Base-by-base conservation (phyloP, 805 yeast species). In the Candida tibetensis region DNA sequence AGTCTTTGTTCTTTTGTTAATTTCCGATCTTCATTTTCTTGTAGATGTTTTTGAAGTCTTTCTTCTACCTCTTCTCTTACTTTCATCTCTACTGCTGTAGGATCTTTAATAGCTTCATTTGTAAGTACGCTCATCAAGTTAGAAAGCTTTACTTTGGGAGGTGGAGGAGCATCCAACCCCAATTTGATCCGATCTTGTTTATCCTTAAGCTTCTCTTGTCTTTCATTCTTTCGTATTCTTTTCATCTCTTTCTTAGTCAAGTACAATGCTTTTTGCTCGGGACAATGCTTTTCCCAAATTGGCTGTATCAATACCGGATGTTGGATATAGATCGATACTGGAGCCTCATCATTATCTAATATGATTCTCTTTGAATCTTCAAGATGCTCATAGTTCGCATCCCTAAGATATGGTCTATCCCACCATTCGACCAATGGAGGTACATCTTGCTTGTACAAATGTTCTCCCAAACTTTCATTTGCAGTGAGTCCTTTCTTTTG, bases 371-470 rank as follows among this genome's bases (percentile, higher is more conserved):
- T 36, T 1, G 36, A 44, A 8, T 62, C 64, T 4, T 58, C 51
- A n/a, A 69, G 41, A 28, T 64, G 51, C 1, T 55, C 55, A 46
- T 76, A 72, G 28, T 53, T 53, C 2, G 59, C 58, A 18, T 64
- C 66, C 28, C 57, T 57, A 2, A 84, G 47, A 33, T 77, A 75
- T 2, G 77, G 77, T 37, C 61, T 56, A 61, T 91, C 96, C 97
- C 97, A 91, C 96, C 96, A 88, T 58, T 89, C 96, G 2, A 81
- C 60, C 2, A 40, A 44, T 0, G 95, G 95, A 1, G 90, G 89
- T 14, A 42, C 52, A 0, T 52, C 55, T 0, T 64, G 64, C 36
- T 63, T 58, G 51, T 72, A 84, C 6, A 64, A 55, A 14, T 77
- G 74, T 51, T 87, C 96, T 3, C 81, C 82, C 1, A 71, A 41